Conservation (phyloP, 1,139 yeast genomes). For the Yamadazyma sp. region DNA sequence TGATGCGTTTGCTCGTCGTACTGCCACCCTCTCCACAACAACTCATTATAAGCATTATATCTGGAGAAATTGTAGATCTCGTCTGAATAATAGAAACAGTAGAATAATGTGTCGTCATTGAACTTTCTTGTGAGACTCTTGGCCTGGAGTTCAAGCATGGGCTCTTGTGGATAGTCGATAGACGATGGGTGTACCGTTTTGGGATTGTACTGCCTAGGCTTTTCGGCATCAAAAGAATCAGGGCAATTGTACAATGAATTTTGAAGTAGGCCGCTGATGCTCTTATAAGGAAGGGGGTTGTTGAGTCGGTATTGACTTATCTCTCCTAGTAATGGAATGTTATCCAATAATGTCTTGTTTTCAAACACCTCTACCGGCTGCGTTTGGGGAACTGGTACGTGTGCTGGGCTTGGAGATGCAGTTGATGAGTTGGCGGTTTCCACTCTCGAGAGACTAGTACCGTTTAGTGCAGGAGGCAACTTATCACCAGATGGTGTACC, state of each 20-base stretch:
- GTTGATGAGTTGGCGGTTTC: conserved; percentile 14
- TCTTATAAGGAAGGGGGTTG: conserved; percentile 56
- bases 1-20: conserved; percentile 75
- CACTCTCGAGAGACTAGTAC: conserved; percentile 16
- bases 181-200: conserved; percentile 85
- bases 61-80: conserved; percentile 48
- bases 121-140: conserved; percentile 63
- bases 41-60: conserved; percentile 81
- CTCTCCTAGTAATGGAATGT: conserved; percentile 29
- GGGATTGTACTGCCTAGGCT: conserved; percentile 81
- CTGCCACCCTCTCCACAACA: conserved; percentile 82
- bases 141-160: conserved; percentile 58
- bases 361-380: conserved; percentile 12
- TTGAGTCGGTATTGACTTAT: conserved; percentile 36
- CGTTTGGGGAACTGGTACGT: conserved; percentile 11
- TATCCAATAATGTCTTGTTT: conserved; percentile 29
- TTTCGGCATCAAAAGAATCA: conserved; percentile 87
- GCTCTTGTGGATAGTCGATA: conserved; percentile 89
- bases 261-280: conserved; percentile 63
- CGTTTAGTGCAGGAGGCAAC: conserved; percentile 28
- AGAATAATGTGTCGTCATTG: conserved; percentile 86
- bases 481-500: conserved; percentile 13
- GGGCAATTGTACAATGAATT: conserved; percentile 85
- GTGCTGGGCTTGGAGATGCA: conserved; percentile 20
- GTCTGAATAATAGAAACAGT: conserved; percentile 79